Evolutionary conservation across 2,329 filamentous ascomycete species (phyloP), one percentile per base, ranked within the genome.

Genomic region (Alternaria sp.): DNA sequence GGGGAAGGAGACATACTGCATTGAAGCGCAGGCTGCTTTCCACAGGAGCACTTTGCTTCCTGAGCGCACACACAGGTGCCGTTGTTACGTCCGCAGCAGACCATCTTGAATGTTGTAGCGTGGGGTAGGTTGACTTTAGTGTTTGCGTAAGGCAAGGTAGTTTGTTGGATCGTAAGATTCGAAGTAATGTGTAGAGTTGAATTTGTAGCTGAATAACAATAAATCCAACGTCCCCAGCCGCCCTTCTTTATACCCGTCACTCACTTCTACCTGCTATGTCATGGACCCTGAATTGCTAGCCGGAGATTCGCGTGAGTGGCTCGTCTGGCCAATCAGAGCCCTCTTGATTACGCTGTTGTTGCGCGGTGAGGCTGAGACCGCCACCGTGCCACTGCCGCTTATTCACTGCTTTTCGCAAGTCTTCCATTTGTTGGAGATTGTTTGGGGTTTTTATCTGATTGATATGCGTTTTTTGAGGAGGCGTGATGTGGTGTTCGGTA

Each of bases 1-100:
- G 57, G 48, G 31, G 56, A 54, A 61, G 48, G 40, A 34, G 29
- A 71, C 73, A 61, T 77, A 77, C 74, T 90, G 86, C 94, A 98
- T 77, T 93, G 84, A 48, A 97, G 87, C 49, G 94, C 94, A 4
- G 88, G 86, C 76, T 95, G 86, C 83, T 97, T 88, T 74, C 94
- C 94, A 78, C 94, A 98, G 14, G 92, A 96, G 86, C 93, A 97
- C 61, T 79, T 86, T 62, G 86, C 85, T 69, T 87, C 84, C 53
- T 82, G 79, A 37, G 84, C 83, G 69, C 84, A 86, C 67, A 84
- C 82, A 70, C 86, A 88, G 71, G 80, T 78, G 69, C 80, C 81
- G 64, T 81, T 80, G 69, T 83, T 80, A 68, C 83, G 83, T 77
- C 84, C 84, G 78, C 86, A 88, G 84, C 86, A 88, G 67, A 78